Conservation (phyloP, 257 asterid species). For the Linaria vulgaris region DNA sequence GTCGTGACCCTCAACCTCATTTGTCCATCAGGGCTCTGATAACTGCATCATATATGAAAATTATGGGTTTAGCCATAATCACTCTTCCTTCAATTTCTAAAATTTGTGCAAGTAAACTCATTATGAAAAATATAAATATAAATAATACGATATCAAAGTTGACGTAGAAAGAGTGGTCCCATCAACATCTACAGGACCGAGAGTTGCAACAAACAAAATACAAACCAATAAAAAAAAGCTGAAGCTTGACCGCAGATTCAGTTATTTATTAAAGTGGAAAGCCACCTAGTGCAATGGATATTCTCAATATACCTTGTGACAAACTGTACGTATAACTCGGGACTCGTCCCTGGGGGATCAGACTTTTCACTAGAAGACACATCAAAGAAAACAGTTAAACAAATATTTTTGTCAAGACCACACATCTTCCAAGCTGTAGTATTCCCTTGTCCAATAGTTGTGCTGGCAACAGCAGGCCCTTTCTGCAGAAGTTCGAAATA, state of each 20-base stretch:
- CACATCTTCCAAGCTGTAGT: constrained; percentile 99
- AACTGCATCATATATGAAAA: constrained; percentile 51
- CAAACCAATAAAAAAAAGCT: background rate
- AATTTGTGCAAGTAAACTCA: constrained; percentile 12
- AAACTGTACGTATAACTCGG: constrained; percentile 79
- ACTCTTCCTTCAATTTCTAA: constrained; percentile 1
- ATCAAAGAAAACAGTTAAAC: constrained; percentile 95
- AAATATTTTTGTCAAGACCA: constrained; percentile 84
- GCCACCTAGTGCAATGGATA: constrained; percentile 16
- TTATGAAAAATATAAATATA: background rate
- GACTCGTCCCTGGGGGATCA: constrained; percentile 70
- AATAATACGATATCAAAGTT: background rate
- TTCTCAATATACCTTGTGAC: constrained; percentile 68
- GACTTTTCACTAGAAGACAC: constrained; percentile 92
- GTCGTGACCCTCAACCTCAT: constrained; percentile 84
- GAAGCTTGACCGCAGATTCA: background rate
- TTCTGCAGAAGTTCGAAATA: constrained; percentile 64
- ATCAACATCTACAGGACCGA: constrained; percentile 8
- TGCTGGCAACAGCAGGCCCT: constrained; percentile 91
- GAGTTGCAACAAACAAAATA: constrained; percentile 7
- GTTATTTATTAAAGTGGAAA: constrained; percentile 4
- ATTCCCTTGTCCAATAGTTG: constrained; percentile 86
- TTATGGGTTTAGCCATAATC: constrained; percentile 17
- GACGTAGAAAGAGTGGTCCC: background rate
- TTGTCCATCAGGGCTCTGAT: constrained; percentile 80